Conservation (phyloP, 225 moss, liverwort and hornwort genomes). For the Anthoceros angustus region DNA sequence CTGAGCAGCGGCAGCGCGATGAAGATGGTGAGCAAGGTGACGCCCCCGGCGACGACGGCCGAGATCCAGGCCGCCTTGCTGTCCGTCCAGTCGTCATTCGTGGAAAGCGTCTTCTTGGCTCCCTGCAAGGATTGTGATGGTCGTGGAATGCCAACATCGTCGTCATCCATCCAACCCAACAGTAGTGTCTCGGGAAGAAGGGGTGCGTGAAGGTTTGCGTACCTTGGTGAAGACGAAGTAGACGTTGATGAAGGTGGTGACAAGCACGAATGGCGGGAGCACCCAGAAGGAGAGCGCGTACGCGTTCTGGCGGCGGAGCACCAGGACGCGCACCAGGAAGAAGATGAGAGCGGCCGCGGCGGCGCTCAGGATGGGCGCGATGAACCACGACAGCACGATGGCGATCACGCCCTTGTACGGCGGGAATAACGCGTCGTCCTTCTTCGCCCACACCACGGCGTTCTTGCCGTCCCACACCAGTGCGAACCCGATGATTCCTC, state of each 20-base stretch:
- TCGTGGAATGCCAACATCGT: too few species aligned
- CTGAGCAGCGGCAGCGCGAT: slow-evolving; percentile 26
- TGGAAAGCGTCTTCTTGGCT: slow-evolving; percentile 28
- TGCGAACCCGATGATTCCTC: slow-evolving; percentile 46
- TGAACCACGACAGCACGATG: slow-evolving; percentile 47
- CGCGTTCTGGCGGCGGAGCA: slow-evolving; percentile 42
- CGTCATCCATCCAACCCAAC: background rate
- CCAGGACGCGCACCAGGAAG: slow-evolving; percentile 14
- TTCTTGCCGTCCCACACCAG: slow-evolving; percentile 56
- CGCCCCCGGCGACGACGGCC: slow-evolving; percentile 15
- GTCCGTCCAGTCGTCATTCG: slow-evolving; percentile 27
- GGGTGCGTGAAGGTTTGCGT: background rate
- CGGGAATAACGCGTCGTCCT: slow-evolving; percentile 28
- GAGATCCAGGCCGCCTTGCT: slow-evolving; percentile 46
- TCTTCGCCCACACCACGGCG: slow-evolving; percentile 49
- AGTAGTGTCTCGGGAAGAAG: background rate
- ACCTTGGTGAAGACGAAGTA: slow-evolving; percentile 65
- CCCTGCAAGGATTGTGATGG: slow-evolving; percentile 21
- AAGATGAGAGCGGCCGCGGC: slow-evolving; percentile 25
- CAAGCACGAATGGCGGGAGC: slow-evolving; percentile 33
- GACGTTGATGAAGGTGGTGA: slow-evolving; percentile 48
- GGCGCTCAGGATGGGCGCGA: slow-evolving; percentile 42
- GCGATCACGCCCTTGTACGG: slow-evolving; percentile 48
- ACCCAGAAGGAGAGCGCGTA: slow-evolving; percentile 35
- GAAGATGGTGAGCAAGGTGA: slow-evolving; percentile 13